A percentile compares a stretch with the other conserved stretches of the same genome.
phyloP scores from a whole-genome alignment of 1,139 yeast species.

The Blastobotrys capitulatus region DNA sequence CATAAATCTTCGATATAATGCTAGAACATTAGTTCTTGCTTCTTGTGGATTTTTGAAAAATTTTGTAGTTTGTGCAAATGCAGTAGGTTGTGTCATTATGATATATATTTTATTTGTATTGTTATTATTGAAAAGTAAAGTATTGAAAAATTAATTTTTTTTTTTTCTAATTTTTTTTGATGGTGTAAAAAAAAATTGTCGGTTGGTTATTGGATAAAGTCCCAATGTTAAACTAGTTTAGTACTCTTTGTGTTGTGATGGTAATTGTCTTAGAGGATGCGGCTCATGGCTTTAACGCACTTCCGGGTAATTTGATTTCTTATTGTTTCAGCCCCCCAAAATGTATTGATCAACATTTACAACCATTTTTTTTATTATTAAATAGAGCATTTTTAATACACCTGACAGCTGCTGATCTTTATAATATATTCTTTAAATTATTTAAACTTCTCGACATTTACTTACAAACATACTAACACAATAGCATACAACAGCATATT shows the following conservation, averaged over 20 bases:
- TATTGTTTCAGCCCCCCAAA: not conserved
- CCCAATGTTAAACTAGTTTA: not conserved
- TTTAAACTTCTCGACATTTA: too few relatives aligned
- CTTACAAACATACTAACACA: too few relatives aligned
- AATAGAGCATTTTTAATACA: too few relatives aligned
- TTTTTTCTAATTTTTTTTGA: too few relatives aligned
- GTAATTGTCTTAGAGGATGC: too few relatives aligned
- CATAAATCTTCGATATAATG: conserved; percentile 66
- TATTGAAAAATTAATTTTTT: not conserved
- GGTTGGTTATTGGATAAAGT: not conserved
- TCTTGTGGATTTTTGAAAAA: conserved; percentile 59
- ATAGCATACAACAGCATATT: too few relatives aligned
- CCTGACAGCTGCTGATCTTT: too few relatives aligned
- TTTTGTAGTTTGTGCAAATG: conserved; percentile 78
- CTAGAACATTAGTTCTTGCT: conserved; percentile 58
- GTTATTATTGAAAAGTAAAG: not conserved
- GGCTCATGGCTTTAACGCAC: too few relatives aligned
- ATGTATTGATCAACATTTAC: too few relatives aligned
- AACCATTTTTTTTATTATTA: too few relatives aligned
- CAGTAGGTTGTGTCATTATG: conserved; percentile 72
- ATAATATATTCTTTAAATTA: too few relatives aligned
- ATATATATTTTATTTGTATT: conserved; percentile 21
- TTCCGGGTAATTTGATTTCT: not conserved
- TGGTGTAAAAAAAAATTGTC: conserved; percentile 3
- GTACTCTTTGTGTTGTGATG: not conserved